phyloP scores from a whole-genome alignment of 495 filamentous ascomycete genomes.

The Penicillium atrosanguineum region DNA sequence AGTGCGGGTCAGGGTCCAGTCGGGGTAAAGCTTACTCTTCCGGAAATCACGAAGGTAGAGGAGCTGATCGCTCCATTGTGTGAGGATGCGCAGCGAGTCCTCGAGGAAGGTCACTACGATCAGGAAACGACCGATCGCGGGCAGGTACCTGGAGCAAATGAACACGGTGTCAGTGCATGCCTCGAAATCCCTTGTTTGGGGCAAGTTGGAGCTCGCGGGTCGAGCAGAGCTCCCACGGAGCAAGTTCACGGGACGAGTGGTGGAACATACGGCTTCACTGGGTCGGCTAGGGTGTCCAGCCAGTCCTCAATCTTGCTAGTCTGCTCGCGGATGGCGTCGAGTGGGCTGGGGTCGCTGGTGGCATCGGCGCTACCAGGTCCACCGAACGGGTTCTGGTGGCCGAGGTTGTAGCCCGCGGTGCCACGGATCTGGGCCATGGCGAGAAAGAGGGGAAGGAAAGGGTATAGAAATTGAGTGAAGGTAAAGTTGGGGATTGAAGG shows the following conservation, averaged over 20 bases:
- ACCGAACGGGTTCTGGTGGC: slow-evolving; percentile 71
- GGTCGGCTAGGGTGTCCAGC: slow-evolving; percentile 84
- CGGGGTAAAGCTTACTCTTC: slow-evolving; percentile 63
- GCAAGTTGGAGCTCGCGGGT: neutral
- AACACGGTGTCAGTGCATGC: slow-evolving; percentile 36
- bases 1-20: slow-evolving; percentile 4
- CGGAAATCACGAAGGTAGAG: slow-evolving; percentile 90
- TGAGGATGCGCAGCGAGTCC: slow-evolving; percentile 92
- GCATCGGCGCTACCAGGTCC: slow-evolving; percentile 59
- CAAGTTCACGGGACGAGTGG: neutral
- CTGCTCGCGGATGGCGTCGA: slow-evolving; percentile 88
- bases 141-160: slow-evolving; percentile 68
- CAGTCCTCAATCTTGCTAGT: slow-evolving; percentile 98
- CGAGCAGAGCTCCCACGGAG: neutral
- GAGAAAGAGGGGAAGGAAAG: slow-evolving; percentile 9
- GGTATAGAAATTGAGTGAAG: slow-evolving; percentile 9
- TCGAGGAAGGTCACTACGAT: slow-evolving; percentile 99
- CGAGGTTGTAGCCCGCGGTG: slow-evolving; percentile 93
- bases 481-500: slow-evolving; percentile 12
- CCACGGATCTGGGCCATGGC: slow-evolving; percentile 95
- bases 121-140: slow-evolving; percentile 91
- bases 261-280: slow-evolving; percentile 87
- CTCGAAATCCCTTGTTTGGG: slow-evolving; percentile 24
- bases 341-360: slow-evolving; percentile 74
- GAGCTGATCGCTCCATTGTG: slow-evolving; percentile 97